phyloP scores from a whole-genome alignment of 257 asterid genomes.

The Salvia rosmarinus region DNA sequence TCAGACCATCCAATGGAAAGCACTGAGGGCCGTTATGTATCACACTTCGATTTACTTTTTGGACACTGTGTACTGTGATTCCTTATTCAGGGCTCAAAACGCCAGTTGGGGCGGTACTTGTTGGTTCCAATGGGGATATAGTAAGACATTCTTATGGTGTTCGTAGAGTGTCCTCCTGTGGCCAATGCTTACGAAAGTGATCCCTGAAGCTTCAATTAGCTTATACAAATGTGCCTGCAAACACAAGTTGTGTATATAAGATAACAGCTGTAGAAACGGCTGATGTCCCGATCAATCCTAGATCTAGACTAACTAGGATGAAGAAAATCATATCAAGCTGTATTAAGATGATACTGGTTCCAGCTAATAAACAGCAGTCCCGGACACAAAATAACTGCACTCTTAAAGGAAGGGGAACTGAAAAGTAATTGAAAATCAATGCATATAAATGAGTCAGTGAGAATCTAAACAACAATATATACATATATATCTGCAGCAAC shows the following conservation, averaged over 20 bases:
- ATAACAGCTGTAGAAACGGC: slow-evolving; percentile 10
- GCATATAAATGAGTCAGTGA: slow-evolving; percentile 6
- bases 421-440: slow-evolving; percentile 17
- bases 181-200: slow-evolving; percentile 76
- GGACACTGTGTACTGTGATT: slow-evolving; percentile 34
- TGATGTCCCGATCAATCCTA: slow-evolving; percentile 28
- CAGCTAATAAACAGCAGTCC: slow-evolving; percentile 39
- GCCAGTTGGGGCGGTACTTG: slow-evolving; percentile 53
- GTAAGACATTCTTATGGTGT: slow-evolving; percentile 53
- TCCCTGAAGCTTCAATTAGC: slow-evolving; percentile 62
- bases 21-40: slow-evolving; percentile 22
- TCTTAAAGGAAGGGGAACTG: slow-evolving; percentile 39
- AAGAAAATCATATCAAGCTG: slow-evolving; percentile 10
- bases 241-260: slow-evolving; percentile 36
- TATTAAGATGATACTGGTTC: slow-evolving; percentile 18
- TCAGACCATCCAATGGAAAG: slow-evolving; percentile 11
- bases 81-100: slow-evolving; percentile 50
- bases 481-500: background rate
- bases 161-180: slow-evolving; percentile 64
- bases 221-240: slow-evolving; percentile 69
- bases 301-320: slow-evolving; percentile 13
- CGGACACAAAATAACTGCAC: slow-evolving; percentile 30
- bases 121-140: slow-evolving; percentile 53
- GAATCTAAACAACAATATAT: slow-evolving; percentile 24
- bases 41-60: slow-evolving; percentile 33